Evolutionary conservation across 192 early-diverging fungal genomes (phyloP), one percentile per base, ranked within the genome.

Genomic region (Kappamyces sp.): DNA sequence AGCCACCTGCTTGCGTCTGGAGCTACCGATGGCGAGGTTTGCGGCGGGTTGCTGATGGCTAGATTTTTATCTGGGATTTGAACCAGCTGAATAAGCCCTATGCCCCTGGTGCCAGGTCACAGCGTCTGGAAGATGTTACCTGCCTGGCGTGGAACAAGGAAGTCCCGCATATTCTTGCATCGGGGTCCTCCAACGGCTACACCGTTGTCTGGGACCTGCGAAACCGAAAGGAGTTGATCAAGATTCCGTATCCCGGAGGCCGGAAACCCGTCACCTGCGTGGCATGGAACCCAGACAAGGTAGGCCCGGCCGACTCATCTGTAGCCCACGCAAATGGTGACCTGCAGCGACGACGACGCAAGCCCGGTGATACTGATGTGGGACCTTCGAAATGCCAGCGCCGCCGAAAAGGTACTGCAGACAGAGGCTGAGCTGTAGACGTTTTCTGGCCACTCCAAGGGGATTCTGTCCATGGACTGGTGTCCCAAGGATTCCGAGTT

Each of bases 171-270:
- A 99, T 99, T 64, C 75, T 99, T 57, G 96, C 91, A 6, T 89
- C 88, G 3, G 89, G 89, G 5, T 88, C 85, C 41, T 89, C 86
- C 54, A 93, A 91, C 50, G 94, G 96, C 42, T 78, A 89, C 60
- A 91, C 92, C 15, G 94, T 94, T 32, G 85, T 99, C 5, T 99
- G 94, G 93, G 96, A 99, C 80, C 75, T 99, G 58, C 78, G 88
- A 45, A 84, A 86, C 45, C 76, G 87, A 45, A 84, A 88, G 41
- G 93, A 99, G 61, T 80, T 94, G 32, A 86, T 94, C 45, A 72
- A 80, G 36, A 78, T 99, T 58, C 70, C 54, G 30, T 74, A 73
- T 65, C 79, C 77, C 43, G 78, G 77, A 33, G 81, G 79, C 11
- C 76, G 93, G 40, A 84, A 81, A 47, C 87, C 87, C 7, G 86